Evolutionary conservation across 2,329 filamentous ascomycete species (phyloP).

Genomic region (Hymenotorrendiella dingleyae): DNA sequence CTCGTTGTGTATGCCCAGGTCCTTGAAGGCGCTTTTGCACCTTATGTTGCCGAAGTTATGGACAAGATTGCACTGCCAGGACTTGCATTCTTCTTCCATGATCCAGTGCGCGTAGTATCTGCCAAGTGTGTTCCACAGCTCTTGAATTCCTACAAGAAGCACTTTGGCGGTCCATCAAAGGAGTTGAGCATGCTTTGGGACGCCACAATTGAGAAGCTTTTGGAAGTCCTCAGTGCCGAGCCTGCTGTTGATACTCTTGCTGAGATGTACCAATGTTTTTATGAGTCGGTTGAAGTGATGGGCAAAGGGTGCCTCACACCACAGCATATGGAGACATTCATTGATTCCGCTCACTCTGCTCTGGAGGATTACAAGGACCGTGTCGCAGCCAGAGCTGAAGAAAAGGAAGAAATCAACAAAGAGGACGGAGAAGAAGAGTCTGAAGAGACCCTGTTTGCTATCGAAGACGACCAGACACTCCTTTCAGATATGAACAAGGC

Average conservation of each 20-base stretch:
- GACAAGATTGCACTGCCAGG: conserved; percentile 93
- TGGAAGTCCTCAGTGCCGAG: conserved; percentile 89
- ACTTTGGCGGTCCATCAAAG: conserved; percentile 73
- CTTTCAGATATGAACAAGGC: conserved; percentile 99
- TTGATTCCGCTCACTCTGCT: conserved; percentile 76
- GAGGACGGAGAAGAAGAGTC: conserved; percentile 88
- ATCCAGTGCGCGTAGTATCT: conserved; percentile 90
- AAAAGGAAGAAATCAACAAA: conserved; percentile 64
- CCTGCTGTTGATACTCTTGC: conserved; percentile 93
- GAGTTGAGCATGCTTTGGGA: conserved; percentile 80
- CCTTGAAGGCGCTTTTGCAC: conserved; percentile 85
- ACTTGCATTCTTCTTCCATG: conserved; percentile 97
- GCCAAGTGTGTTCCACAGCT: conserved; percentile 92
- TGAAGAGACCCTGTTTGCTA: conserved; percentile 80
- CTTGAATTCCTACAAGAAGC: conserved; percentile 88
- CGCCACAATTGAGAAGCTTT: conserved; percentile 78
- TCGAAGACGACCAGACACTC: conserved; percentile 95
- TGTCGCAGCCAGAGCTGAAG: conserved; percentile 76
- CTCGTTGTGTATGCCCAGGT: conserved; percentile 96
- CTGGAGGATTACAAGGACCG: conserved; percentile 90
- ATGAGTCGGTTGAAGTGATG: conserved; percentile 92
- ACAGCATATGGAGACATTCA: conserved; percentile 80
- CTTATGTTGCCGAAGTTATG: conserved; percentile 89
- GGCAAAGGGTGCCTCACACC: conserved; percentile 75
- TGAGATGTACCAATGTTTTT: conserved; percentile 99